Percentiles rank a stretch among this genome's conserved stretches.
These are phyloP conservation scores for Heliocybe sulcata DNA, from an alignment of 1,284 basidiomycete genomes.

Conservation along the genomic window DNA sequence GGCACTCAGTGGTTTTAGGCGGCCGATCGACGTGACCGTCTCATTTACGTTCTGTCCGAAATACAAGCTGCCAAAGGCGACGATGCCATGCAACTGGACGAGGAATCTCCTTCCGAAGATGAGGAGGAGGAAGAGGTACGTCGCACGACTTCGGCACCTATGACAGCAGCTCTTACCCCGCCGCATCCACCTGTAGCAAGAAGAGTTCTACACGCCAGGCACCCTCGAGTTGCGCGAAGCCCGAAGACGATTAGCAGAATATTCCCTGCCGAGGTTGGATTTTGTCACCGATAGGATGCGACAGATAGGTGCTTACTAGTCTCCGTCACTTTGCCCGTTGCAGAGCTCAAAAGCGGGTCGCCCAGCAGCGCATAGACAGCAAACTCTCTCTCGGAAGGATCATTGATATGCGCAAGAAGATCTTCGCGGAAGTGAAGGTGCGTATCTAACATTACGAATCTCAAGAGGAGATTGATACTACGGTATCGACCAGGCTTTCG, in stretches of 20 bases:
- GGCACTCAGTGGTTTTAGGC: slow-evolving; percentile 36
- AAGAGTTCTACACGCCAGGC: slow-evolving; percentile 96
- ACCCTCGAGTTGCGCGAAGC: slow-evolving; percentile 81
- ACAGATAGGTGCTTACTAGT: slow-evolving; percentile 74
- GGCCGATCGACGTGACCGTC: slow-evolving; percentile 86
- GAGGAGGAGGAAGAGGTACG: slow-evolving; percentile 73
- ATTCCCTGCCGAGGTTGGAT: slow-evolving; percentile 87
- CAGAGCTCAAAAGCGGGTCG: slow-evolving; percentile 91
- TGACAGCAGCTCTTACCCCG: background rate
- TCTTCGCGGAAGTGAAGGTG: slow-evolving; percentile 88
- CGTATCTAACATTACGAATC: too few relatives aligned
- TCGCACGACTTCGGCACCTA: slow-evolving; percentile 5
- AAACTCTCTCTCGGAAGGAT: slow-evolving; percentile 85
- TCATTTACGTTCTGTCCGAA: slow-evolving; percentile 89
- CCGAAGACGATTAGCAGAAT: slow-evolving; percentile 81
- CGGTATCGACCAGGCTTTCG: slow-evolving; percentile 57
- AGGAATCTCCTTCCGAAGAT: slow-evolving; percentile 48
- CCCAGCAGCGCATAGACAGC: slow-evolving; percentile 84
- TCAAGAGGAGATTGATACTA: background rate
- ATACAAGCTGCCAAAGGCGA: slow-evolving; percentile 77
- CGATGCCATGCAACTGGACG: slow-evolving; percentile 64
- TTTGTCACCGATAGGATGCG: slow-evolving; percentile 44
- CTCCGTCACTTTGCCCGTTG: slow-evolving; percentile 29
- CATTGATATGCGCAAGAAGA: slow-evolving; percentile 85
- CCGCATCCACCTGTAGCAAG: slow-evolving; percentile 41